A percentile compares a stretch with the other conserved stretches of the same genome.
Evolutionary conservation across 768 basidiomycete genomes (phyloP).

Genomic region (Amyloporia xantha): DNA sequence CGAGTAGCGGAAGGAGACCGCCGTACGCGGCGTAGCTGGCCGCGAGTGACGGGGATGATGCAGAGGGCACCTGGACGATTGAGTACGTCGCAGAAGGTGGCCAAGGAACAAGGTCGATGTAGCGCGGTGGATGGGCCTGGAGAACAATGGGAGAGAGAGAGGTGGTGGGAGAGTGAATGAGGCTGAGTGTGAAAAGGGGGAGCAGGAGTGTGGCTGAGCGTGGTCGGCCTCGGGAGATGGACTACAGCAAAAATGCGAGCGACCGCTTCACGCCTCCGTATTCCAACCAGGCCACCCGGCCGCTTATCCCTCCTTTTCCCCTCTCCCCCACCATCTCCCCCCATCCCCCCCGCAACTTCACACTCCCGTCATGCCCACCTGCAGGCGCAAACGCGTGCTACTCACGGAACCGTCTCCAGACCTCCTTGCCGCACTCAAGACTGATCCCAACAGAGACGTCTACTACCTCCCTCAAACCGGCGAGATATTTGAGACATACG

Average conservation of each 20-base stretch:
- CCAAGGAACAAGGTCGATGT: no score
- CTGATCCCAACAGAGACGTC: conserved; percentile 67
- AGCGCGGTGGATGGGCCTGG: neutral
- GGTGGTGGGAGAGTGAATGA: conserved; percentile 3
- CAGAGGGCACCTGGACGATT: conserved; percentile 2
- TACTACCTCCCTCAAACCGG: conserved; percentile 93
- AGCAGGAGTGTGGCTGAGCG: conserved; percentile 17
- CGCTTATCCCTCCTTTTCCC: conserved; percentile 25
- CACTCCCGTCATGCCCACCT: conserved; percentile 65
- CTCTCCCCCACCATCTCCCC: conserved; percentile 35
- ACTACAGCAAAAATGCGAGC: conserved; percentile 25
- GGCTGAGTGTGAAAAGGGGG: conserved; percentile 16
- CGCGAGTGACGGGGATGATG: neutral
- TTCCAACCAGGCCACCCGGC: conserved; percentile 23
- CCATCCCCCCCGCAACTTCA: conserved; percentile 22
- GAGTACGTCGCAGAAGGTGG: no score
- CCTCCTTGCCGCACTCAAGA: conserved; percentile 58
- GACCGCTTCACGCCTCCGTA: conserved; percentile 23
- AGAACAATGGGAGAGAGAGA: conserved; percentile 3
- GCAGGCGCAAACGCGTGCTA: conserved; percentile 84
- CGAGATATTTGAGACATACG: conserved; percentile 95
- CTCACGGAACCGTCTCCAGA: conserved; percentile 74
- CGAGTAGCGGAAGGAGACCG: neutral
- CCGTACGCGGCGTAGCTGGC: neutral
- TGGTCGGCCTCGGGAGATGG: conserved; percentile 21